These are phyloP conservation scores for Aspergillus biplanus DNA, from an alignment of 495 filamentous ascomycete species.

Conservation along the genomic window DNA sequence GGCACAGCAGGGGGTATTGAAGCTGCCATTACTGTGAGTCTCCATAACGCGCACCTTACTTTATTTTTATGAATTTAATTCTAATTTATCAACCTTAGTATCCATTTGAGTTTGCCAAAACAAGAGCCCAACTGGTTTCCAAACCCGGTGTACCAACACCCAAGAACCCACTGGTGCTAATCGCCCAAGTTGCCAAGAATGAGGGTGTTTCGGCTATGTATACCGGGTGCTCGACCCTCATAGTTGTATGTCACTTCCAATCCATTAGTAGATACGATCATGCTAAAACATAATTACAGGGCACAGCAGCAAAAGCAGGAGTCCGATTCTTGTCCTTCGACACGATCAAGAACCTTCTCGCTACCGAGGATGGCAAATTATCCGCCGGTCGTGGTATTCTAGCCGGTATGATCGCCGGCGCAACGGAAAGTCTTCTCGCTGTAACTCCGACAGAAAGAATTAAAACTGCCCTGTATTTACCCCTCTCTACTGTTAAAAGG, in stretches of 20 bases:
- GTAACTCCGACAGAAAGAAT: constrained; percentile 70
- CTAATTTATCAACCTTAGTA: constrained; percentile 41
- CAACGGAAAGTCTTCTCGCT: constrained; percentile 59
- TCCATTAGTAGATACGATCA: not conserved
- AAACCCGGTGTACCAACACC: constrained; percentile 42
- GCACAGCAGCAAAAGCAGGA: constrained; percentile 67
- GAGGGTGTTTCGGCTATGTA: constrained; percentile 64
- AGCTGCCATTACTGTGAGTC: constrained; percentile 51
- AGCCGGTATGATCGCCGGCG: constrained; percentile 65
- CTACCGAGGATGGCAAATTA: constrained; percentile 60
- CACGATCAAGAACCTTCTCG: constrained; percentile 62
- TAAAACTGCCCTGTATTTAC: constrained; percentile 61
- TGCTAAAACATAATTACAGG: constrained; percentile 16
- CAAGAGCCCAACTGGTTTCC: constrained; percentile 60
- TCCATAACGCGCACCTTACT: not conserved
- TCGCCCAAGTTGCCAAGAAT: constrained; percentile 48
- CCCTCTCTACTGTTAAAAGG: too few relatives aligned
- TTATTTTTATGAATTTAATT: not conserved
- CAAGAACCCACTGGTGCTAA: constrained; percentile 58
- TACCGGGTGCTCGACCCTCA: constrained; percentile 64
- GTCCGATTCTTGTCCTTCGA: constrained; percentile 70
- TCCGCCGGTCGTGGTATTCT: constrained; percentile 58
- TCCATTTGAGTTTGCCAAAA: constrained; percentile 73
- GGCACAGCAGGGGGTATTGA: constrained; percentile 59
- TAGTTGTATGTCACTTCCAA: constrained; percentile 35